Percentiles rank a stretch among this genome's conserved stretches.
These are phyloP conservation scores for Nissolia schottii DNA, from an alignment of 306 rosid species.

Conservation along the genomic window DNA sequence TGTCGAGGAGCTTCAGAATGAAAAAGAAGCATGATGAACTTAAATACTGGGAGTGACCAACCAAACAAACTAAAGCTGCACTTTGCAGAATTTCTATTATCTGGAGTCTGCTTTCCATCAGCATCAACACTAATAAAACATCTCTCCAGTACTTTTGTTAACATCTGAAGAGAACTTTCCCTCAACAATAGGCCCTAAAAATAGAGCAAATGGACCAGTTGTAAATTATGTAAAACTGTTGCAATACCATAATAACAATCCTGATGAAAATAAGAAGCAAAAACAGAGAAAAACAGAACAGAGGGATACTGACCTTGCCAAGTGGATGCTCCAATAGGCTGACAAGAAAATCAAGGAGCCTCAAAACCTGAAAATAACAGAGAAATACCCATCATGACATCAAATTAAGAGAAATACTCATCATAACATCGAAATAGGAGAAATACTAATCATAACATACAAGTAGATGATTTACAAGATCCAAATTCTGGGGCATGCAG, in stretches of 20 bases:
- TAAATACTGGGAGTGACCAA: constrained; percentile 84
- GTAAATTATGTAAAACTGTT: background rate
- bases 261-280: constrained; percentile 1
- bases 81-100: constrained; percentile 46
- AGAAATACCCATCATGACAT: background rate
- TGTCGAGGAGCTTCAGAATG: constrained; percentile 40
- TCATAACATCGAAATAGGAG: background rate
- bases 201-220: constrained; percentile 11
- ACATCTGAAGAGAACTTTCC: constrained; percentile 54
- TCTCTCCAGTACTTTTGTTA: constrained; percentile 59
- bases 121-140: constrained; percentile 48
- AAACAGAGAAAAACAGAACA: constrained; percentile 5
- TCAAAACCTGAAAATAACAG: constrained; percentile 58
- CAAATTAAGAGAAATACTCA: background rate
- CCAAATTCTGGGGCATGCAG: constrained; percentile 3
- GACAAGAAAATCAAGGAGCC: constrained; percentile 89
- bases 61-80: constrained; percentile 37
- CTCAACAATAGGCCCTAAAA: constrained; percentile 63
- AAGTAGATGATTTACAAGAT: background rate
- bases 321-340: constrained; percentile 87
- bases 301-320: constrained; percentile 56
- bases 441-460: background rate
- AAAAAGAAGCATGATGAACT: constrained; percentile 60
- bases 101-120: constrained; percentile 48
- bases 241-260: constrained; percentile 9